Conservation (phyloP, 2,329 filamentous ascomycete genomes). For the Magnaporthiopsis rhizophila region DNA sequence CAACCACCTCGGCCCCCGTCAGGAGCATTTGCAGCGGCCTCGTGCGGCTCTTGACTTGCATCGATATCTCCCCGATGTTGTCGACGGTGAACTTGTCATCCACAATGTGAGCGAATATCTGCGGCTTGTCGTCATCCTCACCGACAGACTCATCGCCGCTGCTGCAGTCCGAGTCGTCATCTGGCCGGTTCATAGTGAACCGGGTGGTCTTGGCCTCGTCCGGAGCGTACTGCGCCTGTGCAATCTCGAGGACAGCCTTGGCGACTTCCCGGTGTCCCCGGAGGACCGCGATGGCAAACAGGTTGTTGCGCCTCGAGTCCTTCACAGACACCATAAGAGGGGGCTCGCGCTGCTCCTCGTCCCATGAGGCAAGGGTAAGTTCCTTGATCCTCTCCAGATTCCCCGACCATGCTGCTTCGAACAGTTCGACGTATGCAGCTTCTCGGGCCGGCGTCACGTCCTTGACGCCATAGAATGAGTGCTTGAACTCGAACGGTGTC, state of each 20-base stretch:
- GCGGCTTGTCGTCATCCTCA: constrained; percentile 30
- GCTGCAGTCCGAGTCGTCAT: constrained; percentile 26
- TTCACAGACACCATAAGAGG: constrained; percentile 57
- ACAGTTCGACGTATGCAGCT: constrained; percentile 57
- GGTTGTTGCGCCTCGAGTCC: constrained; percentile 43
- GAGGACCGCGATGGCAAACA: constrained; percentile 62
- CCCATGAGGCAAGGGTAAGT: constrained; percentile 54
- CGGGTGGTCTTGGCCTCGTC: constrained; percentile 41
- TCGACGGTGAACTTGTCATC: constrained; percentile 68
- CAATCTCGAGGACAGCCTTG: constrained; percentile 60
- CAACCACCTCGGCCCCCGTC: constrained; percentile 16
- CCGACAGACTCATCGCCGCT: constrained; percentile 16
- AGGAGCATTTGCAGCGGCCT: constrained; percentile 47
- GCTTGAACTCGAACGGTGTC: constrained; percentile 36
- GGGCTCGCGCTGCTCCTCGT: constrained; percentile 39
- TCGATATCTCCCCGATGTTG: constrained; percentile 61
- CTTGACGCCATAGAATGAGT: constrained; percentile 43
- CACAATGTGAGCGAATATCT: constrained; percentile 46
- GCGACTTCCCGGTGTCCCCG: constrained; percentile 58
- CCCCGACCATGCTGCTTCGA: constrained; percentile 67
- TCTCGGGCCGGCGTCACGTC: constrained; percentile 48
- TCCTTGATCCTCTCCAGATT: constrained; percentile 58
- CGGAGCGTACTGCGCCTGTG: constrained; percentile 58
- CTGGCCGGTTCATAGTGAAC: constrained; percentile 35
- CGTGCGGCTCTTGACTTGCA: constrained; percentile 56